Percentiles rank a stretch among this genome's conserved stretches.
These are phyloP conservation scores for Trichoderma erinaceum DNA, from an alignment of 495 filamentous ascomycete species.

Conservation along the genomic window DNA sequence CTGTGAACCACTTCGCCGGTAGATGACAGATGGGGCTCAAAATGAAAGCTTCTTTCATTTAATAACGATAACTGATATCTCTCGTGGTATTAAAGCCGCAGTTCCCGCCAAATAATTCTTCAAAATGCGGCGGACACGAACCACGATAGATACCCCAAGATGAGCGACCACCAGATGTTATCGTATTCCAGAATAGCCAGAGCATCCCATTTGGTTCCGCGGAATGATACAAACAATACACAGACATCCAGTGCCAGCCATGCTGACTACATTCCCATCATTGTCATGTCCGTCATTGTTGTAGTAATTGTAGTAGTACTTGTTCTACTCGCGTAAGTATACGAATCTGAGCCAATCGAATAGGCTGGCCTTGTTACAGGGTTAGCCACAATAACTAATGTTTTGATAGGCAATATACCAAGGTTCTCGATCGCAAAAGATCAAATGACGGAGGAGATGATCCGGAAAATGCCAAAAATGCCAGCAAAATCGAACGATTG, in stretches of 20 bases:
- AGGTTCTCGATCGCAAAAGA: background rate
- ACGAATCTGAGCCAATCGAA: background rate
- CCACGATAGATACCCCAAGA: background rate
- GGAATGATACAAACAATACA: background rate
- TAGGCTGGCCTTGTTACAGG: background rate
- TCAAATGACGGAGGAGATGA: background rate
- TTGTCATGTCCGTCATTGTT: background rate
- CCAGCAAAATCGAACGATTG: background rate
- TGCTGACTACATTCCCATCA: background rate
- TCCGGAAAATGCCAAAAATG: background rate
- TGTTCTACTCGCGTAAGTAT: constrained; percentile 1
- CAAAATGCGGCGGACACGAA: background rate
- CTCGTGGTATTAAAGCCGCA: background rate
- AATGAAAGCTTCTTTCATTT: background rate
- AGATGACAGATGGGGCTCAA: background rate
- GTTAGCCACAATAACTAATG: background rate
- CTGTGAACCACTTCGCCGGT: background rate
- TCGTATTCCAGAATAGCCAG: background rate
- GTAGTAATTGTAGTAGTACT: background rate
- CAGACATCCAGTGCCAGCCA: background rate
- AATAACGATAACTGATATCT: background rate
- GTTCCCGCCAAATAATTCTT: background rate
- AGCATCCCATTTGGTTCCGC: background rate
- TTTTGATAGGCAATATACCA: background rate
- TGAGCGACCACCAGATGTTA: background rate